Percentiles rank a stretch among this genome's conserved stretches.
These are phyloP conservation scores for Lanmaoa pseudosensibilis DNA, from an alignment of 768 basidiomycete genomes.

Conservation along the genomic window DNA sequence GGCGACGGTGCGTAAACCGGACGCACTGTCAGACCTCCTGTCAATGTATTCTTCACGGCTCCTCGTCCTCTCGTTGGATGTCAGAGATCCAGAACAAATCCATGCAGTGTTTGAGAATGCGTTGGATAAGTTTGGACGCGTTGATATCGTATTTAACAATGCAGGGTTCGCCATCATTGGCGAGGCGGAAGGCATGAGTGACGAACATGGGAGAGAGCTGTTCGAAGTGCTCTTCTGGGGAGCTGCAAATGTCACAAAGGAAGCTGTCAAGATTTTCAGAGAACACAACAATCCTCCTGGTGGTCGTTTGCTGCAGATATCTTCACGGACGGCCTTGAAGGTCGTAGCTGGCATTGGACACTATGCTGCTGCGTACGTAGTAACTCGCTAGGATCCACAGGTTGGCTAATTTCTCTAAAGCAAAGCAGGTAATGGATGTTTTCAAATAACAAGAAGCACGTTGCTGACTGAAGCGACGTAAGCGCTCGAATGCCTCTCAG, in stretches of 20 bases:
- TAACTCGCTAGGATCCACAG: neutral
- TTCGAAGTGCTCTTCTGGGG: conserved; percentile 46
- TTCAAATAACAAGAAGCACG: neutral
- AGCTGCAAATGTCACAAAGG: conserved; percentile 31
- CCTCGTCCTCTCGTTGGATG: conserved; percentile 41
- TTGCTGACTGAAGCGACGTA: conserved; percentile 4
- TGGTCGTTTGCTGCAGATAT: conserved; percentile 40
- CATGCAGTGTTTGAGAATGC: conserved; percentile 35
- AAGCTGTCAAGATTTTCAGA: conserved; percentile 38
- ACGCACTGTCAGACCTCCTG: conserved; percentile 30
- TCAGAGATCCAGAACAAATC: conserved; percentile 35
- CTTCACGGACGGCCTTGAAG: conserved; percentile 30
- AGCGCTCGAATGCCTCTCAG: conserved; percentile 42
- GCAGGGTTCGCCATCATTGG: conserved; percentile 34
- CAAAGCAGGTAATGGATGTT: conserved; percentile 25
- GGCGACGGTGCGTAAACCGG: conserved; percentile 40
- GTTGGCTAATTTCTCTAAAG: conserved; percentile 11
- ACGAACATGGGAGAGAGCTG: conserved; percentile 33
- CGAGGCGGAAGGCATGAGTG: conserved; percentile 40
- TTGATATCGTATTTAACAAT: conserved; percentile 50
- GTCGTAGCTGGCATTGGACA: conserved; percentile 15
- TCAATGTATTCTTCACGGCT: conserved; percentile 33
- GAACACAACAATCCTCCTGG: conserved; percentile 40
- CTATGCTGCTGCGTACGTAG: conserved; percentile 31
- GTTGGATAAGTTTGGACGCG: conserved; percentile 38